A percentile compares a stretch with the other conserved stretches of the same genome.
Evolutionary conservation across 2,329 filamentous ascomycete genomes (phyloP).

Genomic region (Claviceps spartinae): DNA sequence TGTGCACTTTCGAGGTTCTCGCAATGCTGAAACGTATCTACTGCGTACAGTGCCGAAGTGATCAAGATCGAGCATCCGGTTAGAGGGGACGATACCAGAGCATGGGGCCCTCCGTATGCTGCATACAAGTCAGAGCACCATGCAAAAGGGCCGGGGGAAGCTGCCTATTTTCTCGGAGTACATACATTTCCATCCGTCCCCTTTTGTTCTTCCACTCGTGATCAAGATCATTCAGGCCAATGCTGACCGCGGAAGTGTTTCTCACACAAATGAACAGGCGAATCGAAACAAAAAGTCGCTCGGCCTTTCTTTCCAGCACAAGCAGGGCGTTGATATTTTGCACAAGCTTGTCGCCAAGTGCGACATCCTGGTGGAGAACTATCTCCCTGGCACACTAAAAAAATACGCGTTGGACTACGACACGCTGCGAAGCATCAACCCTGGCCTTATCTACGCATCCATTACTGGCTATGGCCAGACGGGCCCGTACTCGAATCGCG

Average conservation of each 20-base stretch:
- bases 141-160: conserved; percentile 66
- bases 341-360: conserved; percentile 73
- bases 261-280: conserved; percentile 37
- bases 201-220: neutral
- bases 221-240: neutral
- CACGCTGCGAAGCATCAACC: conserved; percentile 68
- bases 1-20: too few species aligned
- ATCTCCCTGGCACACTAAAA: conserved; percentile 74
- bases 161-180: conserved; percentile 87
- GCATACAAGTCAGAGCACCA: conserved; percentile 50
- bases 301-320: conserved; percentile 78
- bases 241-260: neutral
- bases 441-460: conserved; percentile 78
- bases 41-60: conserved; percentile 60
- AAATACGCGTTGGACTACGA: conserved; percentile 89
- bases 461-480: conserved; percentile 97
- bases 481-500: conserved; percentile 72
- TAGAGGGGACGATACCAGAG: conserved; percentile 82
- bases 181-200: conserved; percentile 1
- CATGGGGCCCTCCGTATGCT: conserved; percentile 93
- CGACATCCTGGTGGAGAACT: conserved; percentile 94
- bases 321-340: conserved; percentile 70
- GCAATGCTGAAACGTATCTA: neutral
- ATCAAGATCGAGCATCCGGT: conserved; percentile 95
- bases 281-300: conserved; percentile 97